These are phyloP conservation scores for Scedosporium dehoogii DNA, from an alignment of 2,329 filamentous ascomycete genomes.

Conservation along the genomic window DNA sequence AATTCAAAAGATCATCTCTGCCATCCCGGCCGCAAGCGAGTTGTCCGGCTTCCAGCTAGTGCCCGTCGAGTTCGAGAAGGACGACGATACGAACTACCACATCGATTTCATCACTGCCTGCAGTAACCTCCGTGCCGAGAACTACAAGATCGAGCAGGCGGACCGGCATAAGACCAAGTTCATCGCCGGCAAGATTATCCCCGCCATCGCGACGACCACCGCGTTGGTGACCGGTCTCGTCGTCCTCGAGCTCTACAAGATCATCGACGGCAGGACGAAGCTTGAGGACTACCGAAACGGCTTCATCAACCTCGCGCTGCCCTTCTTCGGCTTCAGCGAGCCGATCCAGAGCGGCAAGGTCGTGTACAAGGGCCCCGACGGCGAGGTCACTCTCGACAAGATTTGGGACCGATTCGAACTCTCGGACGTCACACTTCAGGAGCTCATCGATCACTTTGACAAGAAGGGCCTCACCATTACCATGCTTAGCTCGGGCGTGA, in stretches of 20 bases:
- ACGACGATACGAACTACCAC: conserved; percentile 95
- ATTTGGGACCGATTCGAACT: conserved; percentile 97
- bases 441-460: conserved; percentile 77
- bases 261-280: conserved; percentile 91
- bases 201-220: conserved; percentile 94
- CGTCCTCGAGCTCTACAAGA: conserved; percentile 88
- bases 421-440: conserved; percentile 69
- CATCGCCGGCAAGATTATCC: conserved; percentile 98
- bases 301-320: conserved; percentile 90
- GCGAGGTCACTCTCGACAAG: conserved; percentile 81
- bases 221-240: conserved; percentile 91
- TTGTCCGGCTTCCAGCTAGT: conserved; percentile 81
- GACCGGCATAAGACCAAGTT: conserved; percentile 99
- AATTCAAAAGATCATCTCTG: conserved; percentile 59
- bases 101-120: conserved; percentile 98
- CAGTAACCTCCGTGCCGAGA: conserved; percentile 91
- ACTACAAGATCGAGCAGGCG: conserved; percentile 91
- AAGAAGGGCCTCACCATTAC: conserved; percentile 70
- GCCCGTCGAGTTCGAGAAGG: conserved; percentile 96
- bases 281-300: conserved; percentile 99
- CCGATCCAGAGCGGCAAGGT: conserved; percentile 91
- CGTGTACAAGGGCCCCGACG: conserved; percentile 69
- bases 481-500: conserved; percentile 97
- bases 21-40: conserved; percentile 68
- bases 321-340: conserved; percentile 98